Conservation (phyloP, 31 red algal species). For the Asparagopsis taxiformis region DNA sequence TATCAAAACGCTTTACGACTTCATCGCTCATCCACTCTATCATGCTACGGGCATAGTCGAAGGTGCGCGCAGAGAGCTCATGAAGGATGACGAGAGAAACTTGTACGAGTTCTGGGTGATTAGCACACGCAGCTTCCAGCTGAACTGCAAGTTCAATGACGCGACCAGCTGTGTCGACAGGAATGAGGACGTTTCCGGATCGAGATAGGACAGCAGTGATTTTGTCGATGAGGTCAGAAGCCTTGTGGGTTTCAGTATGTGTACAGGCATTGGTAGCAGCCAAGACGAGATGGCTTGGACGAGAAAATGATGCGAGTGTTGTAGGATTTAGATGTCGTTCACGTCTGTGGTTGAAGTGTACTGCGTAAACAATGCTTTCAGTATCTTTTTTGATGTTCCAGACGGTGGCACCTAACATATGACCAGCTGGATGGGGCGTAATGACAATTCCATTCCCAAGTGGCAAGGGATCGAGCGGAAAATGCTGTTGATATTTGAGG, state of each 20-base stretch:
- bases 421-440: constrained; percentile 83
- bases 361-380: constrained; percentile 84
- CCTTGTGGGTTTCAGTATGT: constrained; percentile 34
- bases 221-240: constrained; percentile 17
- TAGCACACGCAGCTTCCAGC: constrained; percentile 66
- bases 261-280: constrained; percentile 46
- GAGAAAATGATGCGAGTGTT: constrained; percentile 61
- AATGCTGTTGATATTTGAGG: constrained; percentile 93
- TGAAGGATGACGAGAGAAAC: constrained; percentile 73
- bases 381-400: constrained; percentile 92
- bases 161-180: constrained; percentile 88
- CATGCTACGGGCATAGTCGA: constrained; percentile 94
- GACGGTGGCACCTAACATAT: constrained; percentile 81
- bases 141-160: constrained; percentile 86
- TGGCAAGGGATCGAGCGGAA: constrained; percentile 30
- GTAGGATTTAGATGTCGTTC: constrained; percentile 89
- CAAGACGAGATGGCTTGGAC: constrained; percentile 81
- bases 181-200: constrained; percentile 85
- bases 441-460: constrained; percentile 44
- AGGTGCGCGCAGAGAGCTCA: constrained; percentile 70
- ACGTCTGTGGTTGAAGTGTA: constrained; percentile 86
- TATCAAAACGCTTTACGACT: constrained; percentile 78
- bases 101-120: constrained; percentile 26
- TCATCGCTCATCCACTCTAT: constrained; percentile 98
- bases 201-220: constrained; percentile 13